Percentiles rank a stretch among this genome's conserved stretches.
Conservation (phyloP, 148 eudicot genomes). For the Spergularia bocconei region DNA sequence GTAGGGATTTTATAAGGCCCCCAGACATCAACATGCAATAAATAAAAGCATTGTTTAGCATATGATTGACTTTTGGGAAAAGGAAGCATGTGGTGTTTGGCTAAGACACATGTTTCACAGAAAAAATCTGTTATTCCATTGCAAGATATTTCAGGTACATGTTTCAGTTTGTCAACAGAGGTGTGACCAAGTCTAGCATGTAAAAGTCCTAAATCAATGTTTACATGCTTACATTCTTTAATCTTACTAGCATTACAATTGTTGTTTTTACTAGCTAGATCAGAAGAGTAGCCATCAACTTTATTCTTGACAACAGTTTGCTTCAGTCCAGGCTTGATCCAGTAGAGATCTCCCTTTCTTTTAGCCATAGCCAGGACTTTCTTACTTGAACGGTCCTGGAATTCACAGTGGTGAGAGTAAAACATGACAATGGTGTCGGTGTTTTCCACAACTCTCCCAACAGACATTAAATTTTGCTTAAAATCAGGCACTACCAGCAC, state of each 20-base stretch:
- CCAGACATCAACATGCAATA: constrained; percentile 8
- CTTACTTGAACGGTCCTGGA: too few species aligned
- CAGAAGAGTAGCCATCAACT: neutral
- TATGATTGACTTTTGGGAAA: neutral
- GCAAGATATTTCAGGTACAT: neutral
- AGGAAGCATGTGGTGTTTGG: neutral
- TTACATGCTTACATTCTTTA: neutral
- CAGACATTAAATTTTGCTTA: too few species aligned
- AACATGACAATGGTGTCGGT: too few species aligned
- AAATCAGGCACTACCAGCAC: too few species aligned
- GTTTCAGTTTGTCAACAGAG: neutral
- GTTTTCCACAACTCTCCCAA: too few species aligned
- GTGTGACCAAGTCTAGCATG: constrained; percentile 13
- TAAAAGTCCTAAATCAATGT: neutral
- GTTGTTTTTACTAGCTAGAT: accelerated
- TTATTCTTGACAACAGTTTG: too few species aligned
- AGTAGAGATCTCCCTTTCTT: too few species aligned
- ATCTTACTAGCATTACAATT: neutral
- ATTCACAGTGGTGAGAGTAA: too few species aligned
- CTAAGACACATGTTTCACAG: neutral
- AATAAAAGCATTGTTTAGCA: neutral
- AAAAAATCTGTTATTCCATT: too few species aligned
- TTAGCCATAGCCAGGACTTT: too few species aligned
- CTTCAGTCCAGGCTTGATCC: too few species aligned
- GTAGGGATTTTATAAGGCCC: neutral